Evolutionary conservation across 345 rosid genomes (phyloP), one percentile per base, ranked within the genome.

Genomic region (Microthlaspi erraticum): DNA sequence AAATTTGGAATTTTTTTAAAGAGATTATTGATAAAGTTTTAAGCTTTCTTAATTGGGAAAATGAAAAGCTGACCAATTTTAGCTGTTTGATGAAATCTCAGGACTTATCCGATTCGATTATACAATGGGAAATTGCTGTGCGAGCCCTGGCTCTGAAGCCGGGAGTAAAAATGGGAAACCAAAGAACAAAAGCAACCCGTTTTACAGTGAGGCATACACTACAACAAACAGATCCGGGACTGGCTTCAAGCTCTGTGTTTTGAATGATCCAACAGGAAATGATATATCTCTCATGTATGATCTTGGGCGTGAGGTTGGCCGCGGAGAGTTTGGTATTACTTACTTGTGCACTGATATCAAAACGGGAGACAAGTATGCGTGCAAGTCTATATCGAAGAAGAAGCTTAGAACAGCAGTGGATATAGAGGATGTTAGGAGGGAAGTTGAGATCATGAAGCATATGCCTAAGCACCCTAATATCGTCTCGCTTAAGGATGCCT

Each of bases 361-460:
- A 48, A 86, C 80, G 0, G 86, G 85, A 0, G 87, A 87, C 4
- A 86, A 79, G 73, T 80, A 75, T 56, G 96, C 98, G 6, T 92
- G 98, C 78, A 92, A 92, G 78, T 86, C 84, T 44, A 89, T 91
- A 34, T 87, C 93, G 0, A 91, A 91, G 90, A 88, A 85, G 89
- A 91, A 90, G 81, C 86, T 90, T 23, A 83, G 92, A 71, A 90
- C 97, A 70, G 86, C 88, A 2, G 85, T 88, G 54, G 97, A 91
- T 73, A 78, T 91, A 20, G 95, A 91, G 68, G 95, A 91, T 80
- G 97, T 90, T 60, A 91, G 93, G 77, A 89, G 95, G 81, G 97
- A 91, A 77, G 97, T 91, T 51, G 85, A 83, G 84, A 91, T 91
- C 14, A 91, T 91, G 97, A 87, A 81, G 80, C 93, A 83, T 79